Conservation (phyloP, 345 rosid genomes). For the Murraya paniculata region DNA sequence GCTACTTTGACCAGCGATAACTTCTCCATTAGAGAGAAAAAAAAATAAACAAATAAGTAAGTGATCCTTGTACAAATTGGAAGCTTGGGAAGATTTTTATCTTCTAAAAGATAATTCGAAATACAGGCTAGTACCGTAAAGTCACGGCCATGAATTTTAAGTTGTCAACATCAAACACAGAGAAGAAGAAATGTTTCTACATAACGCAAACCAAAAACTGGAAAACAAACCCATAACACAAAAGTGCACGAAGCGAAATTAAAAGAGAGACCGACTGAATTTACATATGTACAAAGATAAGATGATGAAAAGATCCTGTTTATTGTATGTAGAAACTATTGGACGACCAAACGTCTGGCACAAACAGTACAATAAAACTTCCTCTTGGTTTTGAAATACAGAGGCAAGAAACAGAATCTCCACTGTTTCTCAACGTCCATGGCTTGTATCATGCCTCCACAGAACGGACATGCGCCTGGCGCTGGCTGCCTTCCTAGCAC, state of each 20-base stretch:
- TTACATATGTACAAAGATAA: not conserved
- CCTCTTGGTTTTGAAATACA: constrained; percentile 58
- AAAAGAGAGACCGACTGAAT: too few relatives aligned
- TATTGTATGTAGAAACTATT: not conserved
- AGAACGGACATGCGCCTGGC: constrained; percentile 86
- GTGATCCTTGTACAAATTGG: not conserved
- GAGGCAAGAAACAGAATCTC: constrained; percentile 87
- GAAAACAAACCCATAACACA: too few relatives aligned
- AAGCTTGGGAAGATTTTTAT: too few relatives aligned
- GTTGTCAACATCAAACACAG: not conserved
- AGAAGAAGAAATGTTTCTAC: not conserved
- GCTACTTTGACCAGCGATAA: too few relatives aligned
- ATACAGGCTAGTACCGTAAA: too few relatives aligned
- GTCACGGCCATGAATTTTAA: not conserved
- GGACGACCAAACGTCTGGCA: constrained; percentile 49
- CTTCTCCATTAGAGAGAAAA: too few relatives aligned
- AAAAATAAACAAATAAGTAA: too few relatives aligned
- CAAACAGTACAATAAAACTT: constrained; percentile 60
- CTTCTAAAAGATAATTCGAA: too few relatives aligned
- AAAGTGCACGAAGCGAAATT: too few relatives aligned
- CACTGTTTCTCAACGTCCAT: constrained; percentile 71
- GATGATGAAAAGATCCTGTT: not conserved
- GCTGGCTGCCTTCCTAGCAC: constrained; percentile 72
- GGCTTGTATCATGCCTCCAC: constrained; percentile 80
- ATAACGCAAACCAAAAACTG: not conserved